Conservation (phyloP, 2,329 filamentous ascomycete genomes). For the Penicillium rolfsii region DNA sequence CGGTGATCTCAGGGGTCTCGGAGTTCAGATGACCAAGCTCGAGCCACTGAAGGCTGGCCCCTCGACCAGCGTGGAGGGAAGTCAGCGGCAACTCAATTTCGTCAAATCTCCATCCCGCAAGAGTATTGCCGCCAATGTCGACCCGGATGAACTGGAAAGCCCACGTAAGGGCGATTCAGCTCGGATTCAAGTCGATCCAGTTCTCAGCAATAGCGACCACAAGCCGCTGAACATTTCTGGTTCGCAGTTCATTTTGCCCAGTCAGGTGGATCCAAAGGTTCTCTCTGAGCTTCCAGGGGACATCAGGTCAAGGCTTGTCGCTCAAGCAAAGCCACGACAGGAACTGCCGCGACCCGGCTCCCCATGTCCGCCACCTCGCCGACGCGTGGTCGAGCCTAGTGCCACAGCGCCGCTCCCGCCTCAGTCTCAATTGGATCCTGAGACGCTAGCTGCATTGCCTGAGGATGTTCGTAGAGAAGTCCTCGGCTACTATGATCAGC, state of each 20-base stretch:
- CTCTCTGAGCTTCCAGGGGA: slow-evolving; percentile 81
- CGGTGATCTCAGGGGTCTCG: slow-evolving; percentile 89
- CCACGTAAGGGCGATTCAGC: slow-evolving; percentile 44
- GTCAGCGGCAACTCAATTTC: slow-evolving; percentile 79
- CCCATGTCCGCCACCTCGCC: slow-evolving; percentile 40
- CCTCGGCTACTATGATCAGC: slow-evolving; percentile 66
- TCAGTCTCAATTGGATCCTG: slow-evolving; percentile 80
- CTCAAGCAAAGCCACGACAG: slow-evolving; percentile 51
- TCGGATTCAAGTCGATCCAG: slow-evolving; percentile 35
- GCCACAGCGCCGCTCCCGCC: slow-evolving; percentile 52
- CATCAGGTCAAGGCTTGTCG: slow-evolving; percentile 75
- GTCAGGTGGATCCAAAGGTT: slow-evolving; percentile 77
- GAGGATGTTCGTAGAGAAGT: slow-evolving; percentile 85
- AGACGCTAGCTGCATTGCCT: slow-evolving; percentile 80
- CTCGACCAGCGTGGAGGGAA: slow-evolving; percentile 64
- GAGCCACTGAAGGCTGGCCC: slow-evolving; percentile 70
- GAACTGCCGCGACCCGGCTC: slow-evolving; percentile 33
- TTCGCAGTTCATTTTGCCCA: slow-evolving; percentile 88
- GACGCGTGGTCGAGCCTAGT: slow-evolving; percentile 23
- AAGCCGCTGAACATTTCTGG: slow-evolving; percentile 77
- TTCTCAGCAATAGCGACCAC: slow-evolving; percentile 47
- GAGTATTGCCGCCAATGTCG: slow-evolving; percentile 30
- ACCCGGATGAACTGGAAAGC: slow-evolving; percentile 56
- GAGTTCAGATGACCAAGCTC: slow-evolving; percentile 90
- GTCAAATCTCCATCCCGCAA: slow-evolving; percentile 48